A percentile compares a stretch with the other conserved stretches of the same genome.
phyloP scores from a whole-genome alignment of 164 flowering plant species.

The Chimonanthus praecox region DNA sequence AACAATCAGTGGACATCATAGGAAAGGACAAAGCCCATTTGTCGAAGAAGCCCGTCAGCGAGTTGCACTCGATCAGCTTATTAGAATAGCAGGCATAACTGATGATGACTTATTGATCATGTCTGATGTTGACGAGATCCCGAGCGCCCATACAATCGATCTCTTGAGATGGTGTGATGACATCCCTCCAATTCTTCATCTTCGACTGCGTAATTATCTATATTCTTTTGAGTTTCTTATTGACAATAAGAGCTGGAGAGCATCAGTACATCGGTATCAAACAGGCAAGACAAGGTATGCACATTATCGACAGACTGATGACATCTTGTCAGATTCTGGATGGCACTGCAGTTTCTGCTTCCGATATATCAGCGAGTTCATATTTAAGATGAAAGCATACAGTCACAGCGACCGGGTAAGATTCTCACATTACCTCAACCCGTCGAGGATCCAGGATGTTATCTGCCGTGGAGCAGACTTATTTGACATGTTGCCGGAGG shows the following conservation, averaged over 20 bases:
- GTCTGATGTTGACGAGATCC: constrained; percentile 97
- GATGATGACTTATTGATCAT: constrained; percentile 87
- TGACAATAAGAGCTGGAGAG: constrained; percentile 81
- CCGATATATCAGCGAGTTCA: constrained; percentile 69
- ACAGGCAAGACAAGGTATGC: constrained; percentile 76
- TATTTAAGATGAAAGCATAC: constrained; percentile 94
- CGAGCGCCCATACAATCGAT: constrained; percentile 77
- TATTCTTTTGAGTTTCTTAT: constrained; percentile 75
- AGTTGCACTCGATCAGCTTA: constrained; percentile 80
- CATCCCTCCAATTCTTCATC: constrained; percentile 72
- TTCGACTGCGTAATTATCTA: constrained; percentile 63
- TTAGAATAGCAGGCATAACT: constrained; percentile 69
- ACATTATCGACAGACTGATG: constrained; percentile 70
- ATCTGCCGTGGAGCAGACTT: constrained; percentile 75
- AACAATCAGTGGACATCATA: constrained; percentile 66
- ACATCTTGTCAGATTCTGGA: constrained; percentile 71
- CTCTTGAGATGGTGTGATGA: constrained; percentile 92
- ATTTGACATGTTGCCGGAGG: constrained; percentile 95
- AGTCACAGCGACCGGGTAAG: constrained; percentile 82
- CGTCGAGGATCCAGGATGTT: constrained; percentile 61
- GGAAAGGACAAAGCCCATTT: constrained; percentile 80
- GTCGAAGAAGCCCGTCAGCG: constrained; percentile 92
- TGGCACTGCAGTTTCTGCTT: constrained; percentile 99
- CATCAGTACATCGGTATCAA: constrained; percentile 68
- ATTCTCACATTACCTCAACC: constrained; percentile 65